Conservation (phyloP, 208 protist species). For the Angomonas ambiguus region DNA sequence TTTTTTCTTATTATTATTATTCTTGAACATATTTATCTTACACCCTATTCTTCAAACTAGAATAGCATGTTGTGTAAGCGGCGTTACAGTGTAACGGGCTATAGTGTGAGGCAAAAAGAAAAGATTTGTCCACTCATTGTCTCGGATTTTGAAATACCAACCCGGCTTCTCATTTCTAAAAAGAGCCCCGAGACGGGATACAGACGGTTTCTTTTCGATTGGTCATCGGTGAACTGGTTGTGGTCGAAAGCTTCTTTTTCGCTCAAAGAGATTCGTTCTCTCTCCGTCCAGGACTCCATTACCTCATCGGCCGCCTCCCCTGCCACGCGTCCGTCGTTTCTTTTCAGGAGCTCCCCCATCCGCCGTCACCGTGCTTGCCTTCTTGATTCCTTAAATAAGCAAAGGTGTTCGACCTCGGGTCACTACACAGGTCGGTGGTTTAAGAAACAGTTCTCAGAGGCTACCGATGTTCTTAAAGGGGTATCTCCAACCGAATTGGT, state of each 20-base stretch:
- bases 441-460: not conserved
- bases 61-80: not conserved
- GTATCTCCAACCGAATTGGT: not conserved
- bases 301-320: not conserved
- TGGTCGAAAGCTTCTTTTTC: not conserved
- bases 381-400: not conserved
- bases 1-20: not conserved
- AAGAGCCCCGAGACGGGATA: not conserved
- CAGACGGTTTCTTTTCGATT: not conserved
- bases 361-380: not conserved
- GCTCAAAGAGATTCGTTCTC: not conserved
- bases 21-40: not conserved
- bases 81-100: not conserved
- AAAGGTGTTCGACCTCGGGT: not conserved
- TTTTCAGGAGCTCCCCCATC: not conserved
- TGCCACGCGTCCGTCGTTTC: not conserved
- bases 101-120: not conserved
- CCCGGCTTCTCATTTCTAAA: not conserved
- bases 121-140: not conserved
- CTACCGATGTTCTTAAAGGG: not conserved
- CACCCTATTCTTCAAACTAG: not conserved
- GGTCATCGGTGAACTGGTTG: not conserved
- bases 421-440: not conserved
- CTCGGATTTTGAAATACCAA: not conserved
- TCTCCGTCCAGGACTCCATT: not conserved